phyloP scores from a whole-genome alignment of 2,329 filamentous ascomycete genomes.

The Arachnopeziza araneosa region DNA sequence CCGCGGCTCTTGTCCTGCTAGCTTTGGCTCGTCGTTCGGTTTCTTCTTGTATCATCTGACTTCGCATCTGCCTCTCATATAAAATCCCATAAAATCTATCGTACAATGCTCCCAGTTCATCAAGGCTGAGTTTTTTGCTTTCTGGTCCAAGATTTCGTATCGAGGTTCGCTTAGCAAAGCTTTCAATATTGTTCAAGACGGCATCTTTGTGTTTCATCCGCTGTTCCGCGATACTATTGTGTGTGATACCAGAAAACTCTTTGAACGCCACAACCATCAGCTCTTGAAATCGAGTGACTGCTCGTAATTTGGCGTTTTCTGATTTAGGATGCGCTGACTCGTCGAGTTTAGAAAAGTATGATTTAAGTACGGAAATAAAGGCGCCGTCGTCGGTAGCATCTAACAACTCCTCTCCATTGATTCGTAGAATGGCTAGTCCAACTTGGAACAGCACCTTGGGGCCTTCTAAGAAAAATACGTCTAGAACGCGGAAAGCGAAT shows the following conservation, averaged over 20 bases:
- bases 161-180: conserved; percentile 92
- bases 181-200: conserved; percentile 93
- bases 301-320: conserved; percentile 88
- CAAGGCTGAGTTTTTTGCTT: conserved; percentile 80
- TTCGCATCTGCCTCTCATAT: conserved; percentile 85
- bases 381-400: conserved; percentile 92
- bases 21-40: conserved; percentile 60
- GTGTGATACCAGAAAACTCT: conserved; percentile 92
- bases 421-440: conserved; percentile 89
- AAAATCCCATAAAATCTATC: conserved; percentile 90
- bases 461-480: conserved; percentile 97
- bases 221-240: conserved; percentile 83
- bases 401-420: conserved; percentile 92
- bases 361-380: conserved; percentile 93
- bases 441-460: conserved; percentile 97
- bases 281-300: conserved; percentile 94
- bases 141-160: conserved; percentile 94
- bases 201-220: conserved; percentile 89
- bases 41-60: conserved; percentile 71
- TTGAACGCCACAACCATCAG: conserved; percentile 99
- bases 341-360: conserved; percentile 87
- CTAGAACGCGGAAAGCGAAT: conserved; percentile 92
- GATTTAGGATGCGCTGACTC: conserved; percentile 95
- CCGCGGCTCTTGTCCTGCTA: conserved; percentile 48
- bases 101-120: conserved; percentile 85